Conservation (phyloP, 1,284 basidiomycete species). For the Trametes hirsuta region DNA sequence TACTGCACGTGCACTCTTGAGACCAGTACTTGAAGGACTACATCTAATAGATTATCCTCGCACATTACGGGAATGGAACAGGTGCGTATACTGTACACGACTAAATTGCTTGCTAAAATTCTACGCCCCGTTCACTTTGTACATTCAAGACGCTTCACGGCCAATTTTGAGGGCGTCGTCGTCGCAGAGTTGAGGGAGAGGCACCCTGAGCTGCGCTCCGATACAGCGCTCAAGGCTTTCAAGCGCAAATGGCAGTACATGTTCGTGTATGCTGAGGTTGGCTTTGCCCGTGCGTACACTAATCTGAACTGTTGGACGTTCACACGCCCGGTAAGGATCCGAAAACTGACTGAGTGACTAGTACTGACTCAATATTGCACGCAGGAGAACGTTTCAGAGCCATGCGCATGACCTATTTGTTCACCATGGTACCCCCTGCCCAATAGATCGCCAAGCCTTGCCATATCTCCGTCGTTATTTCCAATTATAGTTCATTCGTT, state of each 20-base stretch:
- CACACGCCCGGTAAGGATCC: conserved; percentile 25
- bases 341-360: neutral
- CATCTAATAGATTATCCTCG: conserved; percentile 69
- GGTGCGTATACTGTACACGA: neutral
- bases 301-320: conserved; percentile 31
- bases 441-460: no score
- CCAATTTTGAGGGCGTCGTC: conserved; percentile 26
- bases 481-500: no score
- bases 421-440: no score
- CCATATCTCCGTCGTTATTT: no score
- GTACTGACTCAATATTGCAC: neutral
- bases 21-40: neutral
- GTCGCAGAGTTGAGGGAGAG: conserved; percentile 20
- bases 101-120: no score
- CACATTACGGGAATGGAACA: conserved; percentile 80
- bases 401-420: no score
- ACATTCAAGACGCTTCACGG: conserved; percentile 25
- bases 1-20: neutral
- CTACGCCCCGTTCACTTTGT: neutral
- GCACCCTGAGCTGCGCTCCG: conserved; percentile 21
- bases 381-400: neutral
- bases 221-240: conserved; percentile 29
- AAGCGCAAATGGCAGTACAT: conserved; percentile 36
- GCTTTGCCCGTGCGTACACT: conserved; percentile 32
- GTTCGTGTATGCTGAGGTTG: conserved; percentile 34